These are phyloP conservation scores for Posidonia australis DNA, from an alignment of 106 monocot genomes.

Conservation along the genomic window DNA sequence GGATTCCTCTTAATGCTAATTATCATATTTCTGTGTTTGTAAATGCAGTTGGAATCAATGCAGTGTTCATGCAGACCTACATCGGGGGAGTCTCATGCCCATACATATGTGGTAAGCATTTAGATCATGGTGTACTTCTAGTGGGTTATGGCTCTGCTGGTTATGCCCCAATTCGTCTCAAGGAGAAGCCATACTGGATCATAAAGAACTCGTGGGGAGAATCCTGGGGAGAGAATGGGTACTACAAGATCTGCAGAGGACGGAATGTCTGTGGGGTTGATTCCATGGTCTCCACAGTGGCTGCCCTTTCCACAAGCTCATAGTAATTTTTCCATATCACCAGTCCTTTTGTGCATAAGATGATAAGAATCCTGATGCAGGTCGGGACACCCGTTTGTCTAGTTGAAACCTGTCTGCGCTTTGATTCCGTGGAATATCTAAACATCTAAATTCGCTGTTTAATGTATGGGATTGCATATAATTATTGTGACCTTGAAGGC, in stretches of 20 bases:
- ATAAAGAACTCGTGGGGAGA: conserved; percentile 98
- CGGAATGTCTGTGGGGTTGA: conserved; percentile 84
- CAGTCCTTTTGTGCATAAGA: neutral
- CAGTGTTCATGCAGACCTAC: conserved; percentile 81
- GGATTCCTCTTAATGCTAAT: no score
- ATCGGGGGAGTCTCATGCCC: conserved; percentile 87
- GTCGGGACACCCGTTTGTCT: neutral
- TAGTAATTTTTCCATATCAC: neutral
- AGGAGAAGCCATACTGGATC: conserved; percentile 90
- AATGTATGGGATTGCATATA: no score
- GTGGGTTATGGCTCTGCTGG: conserved; percentile 78
- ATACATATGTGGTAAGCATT: conserved; percentile 55
- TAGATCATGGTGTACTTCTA: conserved; percentile 80
- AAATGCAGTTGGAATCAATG: conserved; percentile 86
- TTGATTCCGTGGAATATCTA: neutral
- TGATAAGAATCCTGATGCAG: neutral
- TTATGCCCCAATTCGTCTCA: conserved; percentile 68
- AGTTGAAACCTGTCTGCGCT: neutral
- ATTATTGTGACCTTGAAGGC: no score
- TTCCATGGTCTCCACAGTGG: conserved; percentile 78
- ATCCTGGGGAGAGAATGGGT: conserved; percentile 81
- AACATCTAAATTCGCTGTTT: no score
- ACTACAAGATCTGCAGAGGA: conserved; percentile 87
- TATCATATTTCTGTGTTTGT: neutral
- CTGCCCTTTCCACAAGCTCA: conserved; percentile 24